A percentile compares a stretch with the other conserved stretches of the same genome.
Evolutionary conservation across 257 asterid genomes (phyloP).

Genomic region (Solanum lycopersicoides): DNA sequence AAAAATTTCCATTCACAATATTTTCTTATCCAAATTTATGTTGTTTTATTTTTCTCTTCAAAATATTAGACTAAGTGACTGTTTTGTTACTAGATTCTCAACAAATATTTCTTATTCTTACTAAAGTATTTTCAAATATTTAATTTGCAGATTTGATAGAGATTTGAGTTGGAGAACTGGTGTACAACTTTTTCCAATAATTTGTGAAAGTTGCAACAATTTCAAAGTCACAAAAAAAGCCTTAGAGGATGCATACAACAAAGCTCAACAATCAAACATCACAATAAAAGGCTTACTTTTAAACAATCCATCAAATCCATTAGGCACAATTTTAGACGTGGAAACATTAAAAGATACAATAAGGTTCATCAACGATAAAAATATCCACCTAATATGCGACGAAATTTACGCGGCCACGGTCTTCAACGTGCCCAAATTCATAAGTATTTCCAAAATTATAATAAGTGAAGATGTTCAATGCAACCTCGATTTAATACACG

Average conservation of each 20-base stretch:
- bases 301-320: conserved; percentile 6
- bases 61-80: background rate
- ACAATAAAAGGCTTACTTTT: conserved; percentile 4
- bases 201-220: background rate
- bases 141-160: conserved; percentile 3
- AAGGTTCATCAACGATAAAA: background rate
- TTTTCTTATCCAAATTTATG: too few species aligned
- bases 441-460: conserved; percentile 7
- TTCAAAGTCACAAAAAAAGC: background rate
- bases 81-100: background rate
- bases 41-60: too few species aligned
- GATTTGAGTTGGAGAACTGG: conserved; percentile 12
- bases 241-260: background rate
- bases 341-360: background rate
- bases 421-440: conserved; percentile 1
- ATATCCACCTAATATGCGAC: conserved; percentile 2
- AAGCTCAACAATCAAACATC: conserved; percentile 1
- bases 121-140: background rate
- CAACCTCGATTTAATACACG: background rate
- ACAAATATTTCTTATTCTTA: background rate
- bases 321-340: conserved; percentile 7
- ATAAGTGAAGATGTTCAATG: background rate
- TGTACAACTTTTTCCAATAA: background rate
- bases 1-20: too few species aligned
- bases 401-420: conserved; percentile 10